Base-by-base conservation (phyloP, 805 yeast species). In the Teunomyces cretensis region DNA sequence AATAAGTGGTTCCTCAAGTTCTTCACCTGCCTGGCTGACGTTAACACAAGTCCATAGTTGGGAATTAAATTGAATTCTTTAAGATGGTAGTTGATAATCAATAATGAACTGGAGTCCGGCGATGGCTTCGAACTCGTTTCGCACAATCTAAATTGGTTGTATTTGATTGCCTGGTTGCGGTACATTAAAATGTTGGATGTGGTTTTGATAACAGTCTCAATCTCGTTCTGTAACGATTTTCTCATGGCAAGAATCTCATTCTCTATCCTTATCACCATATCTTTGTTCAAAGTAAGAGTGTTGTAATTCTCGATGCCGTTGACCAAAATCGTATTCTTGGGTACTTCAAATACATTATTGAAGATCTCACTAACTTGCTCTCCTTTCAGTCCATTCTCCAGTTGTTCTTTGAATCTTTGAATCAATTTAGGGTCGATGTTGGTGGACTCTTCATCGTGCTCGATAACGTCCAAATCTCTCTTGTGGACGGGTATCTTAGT, bases 61-160 rank as follows among this genome's bases (percentile, higher is more conserved):
- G 76, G 76, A 24, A 71, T 54, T 45, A 65, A 44, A 43, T 65
- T 65, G 50, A 70, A 64, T 30, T 60, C 54, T 44, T 62, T 64
- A 38, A 64, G 52, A 22, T 57, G 56, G 47, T 68, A 66, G 32
- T 45, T 49, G 14, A 48, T 42, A 15, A 45, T 41, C 30, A 44
- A 19, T 15, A 50, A 30, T 8, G 52, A 44, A 15, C 33, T 39
- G 9, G 51, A 33, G 9, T 33, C 43, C 8, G 45, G 22, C 14
- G 48, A 37, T 24, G 33, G 43, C 5, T 41, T 37, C 2, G 52
- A 44, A 12, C 39, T 38, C 30, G 50, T 49, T 41, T 63, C 67
- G 46, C 64, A 65, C 33, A 67, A 48, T 43, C 63, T 57, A 45
- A 56, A 69, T 33, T 63, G 63, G 46, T 67, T 70, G 22, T 61